Evolutionary conservation across 2,329 filamentous ascomycete species (phyloP), one percentile per base, ranked within the genome.

Genomic region (Nemania bipapillata): DNA sequence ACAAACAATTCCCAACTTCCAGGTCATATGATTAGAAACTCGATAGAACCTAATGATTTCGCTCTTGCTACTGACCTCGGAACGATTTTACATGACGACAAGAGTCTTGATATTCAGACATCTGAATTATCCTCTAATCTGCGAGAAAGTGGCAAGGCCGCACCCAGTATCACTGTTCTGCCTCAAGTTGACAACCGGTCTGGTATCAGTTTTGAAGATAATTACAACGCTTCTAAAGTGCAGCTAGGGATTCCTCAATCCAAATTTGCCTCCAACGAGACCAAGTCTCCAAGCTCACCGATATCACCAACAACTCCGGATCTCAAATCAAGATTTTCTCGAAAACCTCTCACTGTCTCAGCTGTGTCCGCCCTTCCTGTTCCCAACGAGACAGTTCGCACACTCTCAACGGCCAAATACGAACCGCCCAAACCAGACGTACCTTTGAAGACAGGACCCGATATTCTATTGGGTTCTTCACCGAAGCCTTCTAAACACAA

Each of bases 301-400:
- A 68, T 63, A 56, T 73, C 69, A 24, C 60, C 69, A 68, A 72
- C 73, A 66, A 68, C 74, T 73, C 58, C 77, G 11, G 80, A 79
- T 42, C 81, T 83, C 15, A 78, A 80, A 57, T 84, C 83, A 55
- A 83, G 79, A 68, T 84, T 84, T 71, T 83, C 83, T 11, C 81
- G 80, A 3, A 80, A 78, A 53, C 80, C 83, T 63, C 68, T 76
- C 28, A 76, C 72, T 28, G 72, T 76, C 20, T 71, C 76, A n/a
- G 61, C 72, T 17, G 73, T 77, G 20, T 53, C 75, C 49, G 42
- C 69, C 57, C 72, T 67, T 28, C 35, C 66, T 40, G 55, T 71
- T 47, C 65, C 70, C 28, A 55, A 59, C 11, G 35, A 52, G 17
- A 50, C 57, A 28, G 54, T 49, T 53, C 50, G 68, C 28, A 24